Base-by-base conservation (phyloP, 2,329 filamentous ascomycete species). In the Stagonosporopsis tanaceti region DNA sequence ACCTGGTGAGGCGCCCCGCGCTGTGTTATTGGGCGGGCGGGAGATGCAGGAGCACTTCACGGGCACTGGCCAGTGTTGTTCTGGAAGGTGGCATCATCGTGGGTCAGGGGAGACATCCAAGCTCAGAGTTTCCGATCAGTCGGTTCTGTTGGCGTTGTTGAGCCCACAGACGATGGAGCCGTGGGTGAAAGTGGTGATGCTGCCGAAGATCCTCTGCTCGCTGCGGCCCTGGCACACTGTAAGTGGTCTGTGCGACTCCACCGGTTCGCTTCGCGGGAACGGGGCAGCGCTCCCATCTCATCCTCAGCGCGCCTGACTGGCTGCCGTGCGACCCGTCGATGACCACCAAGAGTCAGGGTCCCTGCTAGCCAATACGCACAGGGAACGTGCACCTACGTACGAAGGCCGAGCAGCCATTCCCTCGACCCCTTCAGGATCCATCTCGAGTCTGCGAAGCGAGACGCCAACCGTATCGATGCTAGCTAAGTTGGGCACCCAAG, bases 401-500 rank as follows among this genome's bases (percentile, higher is more conserved):
- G 24, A 32, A 28, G 24, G n/a, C 48, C 24, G 7, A 25, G 35
- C 44, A 47, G 38, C 15, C 22, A 35, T 47, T 30, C 48, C 32
- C 24, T 37, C 28, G 48, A 51, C 48, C 50, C 44, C 39, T 50
- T 50, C 32, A 45, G 44, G 39, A 48, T 44, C 22, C 24, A 39
- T 20, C 40, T 40, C 28, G 28, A 48, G 38, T 44, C 42, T 32
- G 41, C 17, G n/a, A 48, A 48, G 25, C 50, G 54, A 52, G 54
- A 57, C 54, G 50, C 54, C 54, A 52, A 57, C 34, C 27, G 54
- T 53, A 53, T 53, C 54, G 35, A 57, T 57, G 48, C 54, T 57
- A 57, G 54, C 54, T 45, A 35, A 40, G 20, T 57, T 41, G 48
- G 54, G 54, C 54, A 38, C 54, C 45, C 54, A 53, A 25, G 34